Conservation (phyloP, 768 basidiomycete genomes). For the Termitomyces sp. region DNA sequence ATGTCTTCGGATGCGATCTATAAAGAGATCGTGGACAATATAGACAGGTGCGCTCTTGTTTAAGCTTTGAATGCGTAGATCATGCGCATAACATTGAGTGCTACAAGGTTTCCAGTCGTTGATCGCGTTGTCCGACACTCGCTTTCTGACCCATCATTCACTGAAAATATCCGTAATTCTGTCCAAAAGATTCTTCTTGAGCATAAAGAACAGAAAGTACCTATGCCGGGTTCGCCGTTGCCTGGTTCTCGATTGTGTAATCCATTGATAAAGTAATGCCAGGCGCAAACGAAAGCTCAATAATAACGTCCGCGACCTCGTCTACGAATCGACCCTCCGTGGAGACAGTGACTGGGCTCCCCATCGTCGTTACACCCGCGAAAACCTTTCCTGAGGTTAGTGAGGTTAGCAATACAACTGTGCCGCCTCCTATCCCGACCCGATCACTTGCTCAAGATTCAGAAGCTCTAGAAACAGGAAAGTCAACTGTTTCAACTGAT, state of each 20-base stretch:
- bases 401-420: neutral
- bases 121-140: conserved; percentile 56
- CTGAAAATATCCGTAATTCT: conserved; percentile 37
- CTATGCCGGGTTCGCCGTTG: conserved; percentile 13
- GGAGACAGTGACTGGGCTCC: conserved; percentile 5
- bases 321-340: conserved; percentile 11
- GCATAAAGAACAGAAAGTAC: conserved; percentile 25
- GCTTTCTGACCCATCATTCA: conserved; percentile 46
- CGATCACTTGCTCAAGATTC: conserved; percentile 1
- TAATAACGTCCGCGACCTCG: conserved; percentile 6
- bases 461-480: conserved; percentile 13
- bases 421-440: conserved; percentile 13
- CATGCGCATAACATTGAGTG: neutral
- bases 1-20: conserved; percentile 50
- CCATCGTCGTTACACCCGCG: conserved; percentile 9
- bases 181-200: conserved; percentile 44
- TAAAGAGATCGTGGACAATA: conserved; percentile 65
- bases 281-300: conserved; percentile 15
- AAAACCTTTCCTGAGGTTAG: neutral
- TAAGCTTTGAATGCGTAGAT: neutral
- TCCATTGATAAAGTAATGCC: conserved; percentile 11
- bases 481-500: neutral
- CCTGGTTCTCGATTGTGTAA: conserved; percentile 4
- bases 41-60: conserved; percentile 50
- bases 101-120: conserved; percentile 60